Evolutionary conservation across 306 rosid species (phyloP).

Genomic region (Quercus cerris): DNA sequence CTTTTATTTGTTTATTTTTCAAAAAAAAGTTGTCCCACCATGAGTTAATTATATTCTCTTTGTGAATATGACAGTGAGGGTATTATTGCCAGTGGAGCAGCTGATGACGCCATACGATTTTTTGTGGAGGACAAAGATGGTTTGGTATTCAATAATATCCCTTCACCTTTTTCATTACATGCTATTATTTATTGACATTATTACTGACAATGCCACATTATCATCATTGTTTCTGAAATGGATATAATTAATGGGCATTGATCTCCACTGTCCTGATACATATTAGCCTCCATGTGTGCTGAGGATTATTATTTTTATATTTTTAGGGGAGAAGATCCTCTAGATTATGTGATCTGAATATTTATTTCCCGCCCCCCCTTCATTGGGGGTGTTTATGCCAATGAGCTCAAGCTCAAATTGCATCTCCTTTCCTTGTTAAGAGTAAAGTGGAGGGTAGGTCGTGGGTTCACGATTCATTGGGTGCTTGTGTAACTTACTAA

Average conservation of each 20-base stretch:
- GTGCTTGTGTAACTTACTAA: no score
- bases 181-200: not conserved
- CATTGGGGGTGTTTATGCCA: not conserved
- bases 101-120: conserved; percentile 78
- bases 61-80: conserved; percentile 59
- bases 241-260: not conserved
- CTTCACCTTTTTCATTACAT: not conserved
- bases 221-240: not conserved
- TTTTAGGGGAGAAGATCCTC: not conserved
- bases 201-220: not conserved
- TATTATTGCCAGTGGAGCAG: conserved; percentile 95
- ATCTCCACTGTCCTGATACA: not conserved
- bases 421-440: no score
- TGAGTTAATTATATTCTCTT: conserved; percentile 23
- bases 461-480: no score
- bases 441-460: no score
- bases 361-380: not conserved
- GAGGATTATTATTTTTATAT: not conserved
- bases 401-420: no score
- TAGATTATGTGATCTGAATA: not conserved
- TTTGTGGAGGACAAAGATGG: conserved; percentile 64
- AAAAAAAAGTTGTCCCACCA: conserved; percentile 13
- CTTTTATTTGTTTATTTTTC: not conserved
- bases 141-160: conserved; percentile 40
- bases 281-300: not conserved